Conservation (phyloP, 2,329 filamentous ascomycete genomes). For the Hypoxylon sp. region DNA sequence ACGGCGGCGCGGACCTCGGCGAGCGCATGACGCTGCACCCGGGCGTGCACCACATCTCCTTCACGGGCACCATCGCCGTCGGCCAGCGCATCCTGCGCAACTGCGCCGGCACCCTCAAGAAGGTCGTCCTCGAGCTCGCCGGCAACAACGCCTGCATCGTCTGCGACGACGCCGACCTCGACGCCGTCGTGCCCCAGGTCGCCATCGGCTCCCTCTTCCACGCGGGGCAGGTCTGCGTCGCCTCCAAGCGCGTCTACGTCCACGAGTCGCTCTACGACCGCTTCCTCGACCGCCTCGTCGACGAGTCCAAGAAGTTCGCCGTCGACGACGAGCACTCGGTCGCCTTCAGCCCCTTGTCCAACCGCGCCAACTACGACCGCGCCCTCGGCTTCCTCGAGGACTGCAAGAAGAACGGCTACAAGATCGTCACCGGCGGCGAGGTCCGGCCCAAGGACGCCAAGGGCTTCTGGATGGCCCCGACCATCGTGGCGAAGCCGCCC, state of each 20-base stretch:
- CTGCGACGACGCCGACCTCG: conserved; percentile 60
- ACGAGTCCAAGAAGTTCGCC: conserved; percentile 55
- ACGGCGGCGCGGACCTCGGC: conserved; percentile 62
- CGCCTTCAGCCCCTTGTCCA: conserved; percentile 68
- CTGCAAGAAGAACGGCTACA: conserved; percentile 60
- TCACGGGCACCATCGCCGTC: conserved; percentile 64
- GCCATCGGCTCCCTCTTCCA: conserved; percentile 60
- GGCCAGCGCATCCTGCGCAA: conserved; percentile 58
- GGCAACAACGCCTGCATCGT: conserved; percentile 65
- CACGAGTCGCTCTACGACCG: conserved; percentile 66
- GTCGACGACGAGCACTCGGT: conserved; percentile 48
- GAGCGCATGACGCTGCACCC: conserved; percentile 62
- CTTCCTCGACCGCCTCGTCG: conserved; percentile 55
- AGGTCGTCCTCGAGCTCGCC: conserved; percentile 61
- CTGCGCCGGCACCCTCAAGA: conserved; percentile 60
- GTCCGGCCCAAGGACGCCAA: conserved; percentile 45
- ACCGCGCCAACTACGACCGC: conserved; percentile 69
- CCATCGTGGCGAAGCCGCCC: conserved; percentile 65
- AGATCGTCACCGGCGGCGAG: conserved; percentile 59
- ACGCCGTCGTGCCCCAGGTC: conserved; percentile 53
- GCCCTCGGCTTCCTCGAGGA: conserved; percentile 65
- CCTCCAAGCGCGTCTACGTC: conserved; percentile 66
- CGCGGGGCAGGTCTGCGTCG: conserved; percentile 63
- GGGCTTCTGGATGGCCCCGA: conserved; percentile 66
- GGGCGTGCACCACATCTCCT: conserved; percentile 64